Evolutionary conservation across 768 basidiomycete genomes (phyloP).

Genomic region (Suillus lakei): DNA sequence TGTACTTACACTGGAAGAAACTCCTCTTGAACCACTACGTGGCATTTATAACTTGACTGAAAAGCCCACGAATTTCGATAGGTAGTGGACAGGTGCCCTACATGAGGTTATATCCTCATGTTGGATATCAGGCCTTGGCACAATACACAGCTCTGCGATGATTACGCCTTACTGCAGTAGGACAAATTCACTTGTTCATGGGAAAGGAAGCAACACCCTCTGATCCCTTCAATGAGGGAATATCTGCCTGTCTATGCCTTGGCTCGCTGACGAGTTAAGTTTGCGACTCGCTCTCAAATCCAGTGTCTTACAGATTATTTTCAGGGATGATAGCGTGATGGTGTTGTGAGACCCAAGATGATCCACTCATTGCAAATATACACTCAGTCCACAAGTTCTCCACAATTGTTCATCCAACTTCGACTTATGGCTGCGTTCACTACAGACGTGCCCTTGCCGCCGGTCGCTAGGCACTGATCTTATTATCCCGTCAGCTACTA

Average conservation of each 20-base stretch:
- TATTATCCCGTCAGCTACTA: background rate
- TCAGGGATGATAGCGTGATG: background rate
- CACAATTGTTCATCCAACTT: background rate
- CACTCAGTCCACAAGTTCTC: background rate
- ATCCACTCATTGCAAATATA: background rate
- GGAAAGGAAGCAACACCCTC: background rate
- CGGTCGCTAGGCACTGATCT: background rate
- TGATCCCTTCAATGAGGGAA: background rate
- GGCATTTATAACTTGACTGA: background rate
- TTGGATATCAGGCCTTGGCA: background rate
- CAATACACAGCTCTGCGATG: background rate
- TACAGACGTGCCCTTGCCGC: background rate
- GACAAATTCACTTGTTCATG: conserved; percentile 3
- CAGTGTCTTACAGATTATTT: background rate
- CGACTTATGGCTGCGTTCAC: background rate
- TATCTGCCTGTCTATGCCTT: background rate
- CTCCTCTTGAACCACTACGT: background rate
- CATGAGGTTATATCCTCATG: background rate
- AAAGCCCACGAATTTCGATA: background rate
- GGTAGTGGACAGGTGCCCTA: background rate
- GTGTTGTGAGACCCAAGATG: background rate
- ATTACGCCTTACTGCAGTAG: background rate
- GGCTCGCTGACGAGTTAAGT: background rate
- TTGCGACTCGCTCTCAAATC: background rate
- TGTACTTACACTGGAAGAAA: background rate